phyloP scores from a whole-genome alignment of 2,329 filamentous ascomycete genomes.

The Phyllosticta capitalensis region DNA sequence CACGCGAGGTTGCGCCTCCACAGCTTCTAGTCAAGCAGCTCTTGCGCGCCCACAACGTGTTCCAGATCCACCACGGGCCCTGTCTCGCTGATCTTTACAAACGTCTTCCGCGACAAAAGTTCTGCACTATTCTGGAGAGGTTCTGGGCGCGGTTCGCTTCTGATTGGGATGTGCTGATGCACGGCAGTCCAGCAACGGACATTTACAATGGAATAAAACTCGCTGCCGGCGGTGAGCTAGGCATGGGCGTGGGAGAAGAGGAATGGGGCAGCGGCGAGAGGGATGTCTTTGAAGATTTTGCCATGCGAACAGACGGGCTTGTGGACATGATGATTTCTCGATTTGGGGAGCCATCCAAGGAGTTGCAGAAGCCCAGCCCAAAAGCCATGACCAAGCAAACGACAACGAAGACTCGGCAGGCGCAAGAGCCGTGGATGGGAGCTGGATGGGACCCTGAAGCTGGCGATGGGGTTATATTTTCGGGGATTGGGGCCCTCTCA shows the following conservation, averaged over 20 bases:
- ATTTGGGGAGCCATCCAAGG: constrained; percentile 54
- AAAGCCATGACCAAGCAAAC: background rate
- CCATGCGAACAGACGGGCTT: constrained; percentile 68
- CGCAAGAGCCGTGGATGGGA: constrained; percentile 58
- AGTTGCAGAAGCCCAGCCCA: constrained; percentile 13
- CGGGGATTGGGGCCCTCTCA: constrained; percentile 66
- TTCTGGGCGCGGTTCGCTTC: constrained; percentile 67
- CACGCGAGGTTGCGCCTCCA: constrained; percentile 79
- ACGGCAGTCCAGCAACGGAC: constrained; percentile 75
- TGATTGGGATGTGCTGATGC: constrained; percentile 79
- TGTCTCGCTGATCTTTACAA: constrained; percentile 63
- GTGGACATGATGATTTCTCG: constrained; percentile 81
- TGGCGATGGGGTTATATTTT: constrained; percentile 78
- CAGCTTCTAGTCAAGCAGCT: constrained; percentile 71
- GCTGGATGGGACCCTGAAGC: constrained; percentile 56
- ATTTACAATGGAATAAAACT: constrained; percentile 79
- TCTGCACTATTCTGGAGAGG: constrained; percentile 61
- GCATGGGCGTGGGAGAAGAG: constrained; percentile 90
- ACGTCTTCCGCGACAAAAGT: constrained; percentile 55
- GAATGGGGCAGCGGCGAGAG: constrained; percentile 88
- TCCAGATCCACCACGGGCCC: constrained; percentile 76
- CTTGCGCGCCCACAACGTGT: constrained; percentile 69
- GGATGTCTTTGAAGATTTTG: constrained; percentile 85
- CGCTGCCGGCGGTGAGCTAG: constrained; percentile 81
- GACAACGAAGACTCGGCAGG: background rate